These are phyloP conservation scores for Volvox reticuliferus DNA, from an alignment of 139 green algal genomes.

Conservation along the genomic window DNA sequence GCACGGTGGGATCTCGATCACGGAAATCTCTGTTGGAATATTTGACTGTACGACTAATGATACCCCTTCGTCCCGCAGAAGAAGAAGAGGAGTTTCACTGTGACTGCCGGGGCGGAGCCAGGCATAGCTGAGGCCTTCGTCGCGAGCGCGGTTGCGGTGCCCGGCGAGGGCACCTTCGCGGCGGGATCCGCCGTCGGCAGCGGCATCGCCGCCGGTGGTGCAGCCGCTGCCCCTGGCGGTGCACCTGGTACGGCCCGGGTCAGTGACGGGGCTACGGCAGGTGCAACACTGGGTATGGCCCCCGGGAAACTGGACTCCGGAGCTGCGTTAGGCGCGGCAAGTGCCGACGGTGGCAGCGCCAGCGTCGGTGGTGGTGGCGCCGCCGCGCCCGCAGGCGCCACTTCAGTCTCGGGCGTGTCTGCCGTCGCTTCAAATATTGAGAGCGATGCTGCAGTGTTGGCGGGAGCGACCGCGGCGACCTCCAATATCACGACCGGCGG, in stretches of 20 bases:
- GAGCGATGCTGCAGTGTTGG: background rate
- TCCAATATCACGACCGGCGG: background rate
- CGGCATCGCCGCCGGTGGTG: background rate
- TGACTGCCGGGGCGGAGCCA: background rate
- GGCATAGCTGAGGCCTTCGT: background rate
- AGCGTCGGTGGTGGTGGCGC: background rate
- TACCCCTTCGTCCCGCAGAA: background rate
- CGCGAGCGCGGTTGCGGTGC: background rate
- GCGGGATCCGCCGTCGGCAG: background rate
- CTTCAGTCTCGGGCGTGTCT: background rate
- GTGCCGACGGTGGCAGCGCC: background rate
- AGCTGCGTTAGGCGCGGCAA: no score
- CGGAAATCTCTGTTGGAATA: no score
- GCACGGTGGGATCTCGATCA: no score
- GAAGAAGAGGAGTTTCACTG: background rate
- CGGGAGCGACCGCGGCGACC: background rate
- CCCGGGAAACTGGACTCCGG: background rate
- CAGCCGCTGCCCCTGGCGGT: background rate
- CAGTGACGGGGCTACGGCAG: background rate
- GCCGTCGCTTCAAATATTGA: background rate
- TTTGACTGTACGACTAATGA: no score
- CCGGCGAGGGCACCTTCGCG: background rate
- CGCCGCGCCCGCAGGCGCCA: background rate
- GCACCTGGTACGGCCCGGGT: background rate
- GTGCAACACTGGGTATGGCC: background rate